Evolutionary conservation across 129 eudicot species (phyloP).

Genomic region (Glebionis coronaria): DNA sequence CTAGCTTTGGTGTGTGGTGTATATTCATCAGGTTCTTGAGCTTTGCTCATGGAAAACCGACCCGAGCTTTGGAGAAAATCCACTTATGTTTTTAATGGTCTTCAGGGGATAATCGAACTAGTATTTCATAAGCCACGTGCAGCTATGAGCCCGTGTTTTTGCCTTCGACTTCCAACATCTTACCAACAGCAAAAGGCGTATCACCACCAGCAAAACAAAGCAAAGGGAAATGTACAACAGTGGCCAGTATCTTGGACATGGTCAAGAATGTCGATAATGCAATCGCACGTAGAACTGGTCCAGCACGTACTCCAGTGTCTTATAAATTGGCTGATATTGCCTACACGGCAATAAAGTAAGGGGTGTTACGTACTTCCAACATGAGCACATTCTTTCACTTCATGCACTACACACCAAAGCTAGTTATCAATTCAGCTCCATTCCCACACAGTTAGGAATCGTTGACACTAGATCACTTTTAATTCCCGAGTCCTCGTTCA

Average conservation of each 20-base stretch:
- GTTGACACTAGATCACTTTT: no score
- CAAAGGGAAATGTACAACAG: slow-evolving; percentile 69
- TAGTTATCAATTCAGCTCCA: no score
- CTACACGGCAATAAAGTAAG: no score
- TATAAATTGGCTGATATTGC: no score
- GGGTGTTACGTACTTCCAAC: no score
- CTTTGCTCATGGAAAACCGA: slow-evolving; percentile 94
- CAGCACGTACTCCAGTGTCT: neutral
- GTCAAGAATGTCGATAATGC: neutral
- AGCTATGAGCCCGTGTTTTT: slow-evolving; percentile 74
- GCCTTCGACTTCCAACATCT: slow-evolving; percentile 69
- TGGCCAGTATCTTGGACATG: slow-evolving; percentile 65
- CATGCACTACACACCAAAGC: no score
- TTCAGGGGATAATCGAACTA: slow-evolving; percentile 84
- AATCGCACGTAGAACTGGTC: no score
- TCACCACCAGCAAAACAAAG: slow-evolving; percentile 71
- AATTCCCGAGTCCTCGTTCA: no score
- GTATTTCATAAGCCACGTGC: slow-evolving; percentile 74
- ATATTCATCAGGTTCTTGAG: slow-evolving; percentile 78
- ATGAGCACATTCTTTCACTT: no score
- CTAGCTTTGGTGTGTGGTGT: slow-evolving; percentile 97
- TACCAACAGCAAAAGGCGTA: slow-evolving; percentile 51
- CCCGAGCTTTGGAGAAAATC: slow-evolving; percentile 94
- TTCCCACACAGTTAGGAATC: no score
- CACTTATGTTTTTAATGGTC: slow-evolving; percentile 91